phyloP scores from a whole-genome alignment of 176 grass and related monocot genomes.

The Avena insularis region DNA sequence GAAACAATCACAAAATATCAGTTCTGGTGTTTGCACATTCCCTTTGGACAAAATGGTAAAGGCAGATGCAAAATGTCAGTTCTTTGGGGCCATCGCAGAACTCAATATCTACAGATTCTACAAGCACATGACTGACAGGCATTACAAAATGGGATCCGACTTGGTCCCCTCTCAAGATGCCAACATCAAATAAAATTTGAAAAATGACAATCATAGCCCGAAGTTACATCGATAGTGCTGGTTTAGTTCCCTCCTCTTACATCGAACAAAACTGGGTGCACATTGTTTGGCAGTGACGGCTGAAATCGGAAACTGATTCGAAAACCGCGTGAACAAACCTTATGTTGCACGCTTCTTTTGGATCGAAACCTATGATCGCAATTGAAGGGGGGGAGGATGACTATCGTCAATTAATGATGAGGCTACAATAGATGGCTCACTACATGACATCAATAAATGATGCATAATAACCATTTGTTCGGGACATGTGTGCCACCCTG shows the following conservation, averaged over 20 bases:
- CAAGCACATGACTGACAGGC: conserved; percentile 21
- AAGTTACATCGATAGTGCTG: not conserved
- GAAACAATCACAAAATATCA: not conserved
- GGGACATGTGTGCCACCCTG: conserved; percentile 14
- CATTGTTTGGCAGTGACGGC: conserved; percentile 31
- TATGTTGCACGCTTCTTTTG: conserved; percentile 40
- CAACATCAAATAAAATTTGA: not conserved
- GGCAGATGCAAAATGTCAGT: not conserved
- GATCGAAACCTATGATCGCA: conserved; percentile 14
- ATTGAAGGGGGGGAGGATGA: not conserved
- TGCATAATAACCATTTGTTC: conserved; percentile 1
- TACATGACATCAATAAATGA: conserved; percentile 34
- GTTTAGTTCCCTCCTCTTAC: not conserved
- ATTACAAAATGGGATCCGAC: conserved; percentile 24
- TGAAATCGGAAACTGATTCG: conserved; percentile 24
- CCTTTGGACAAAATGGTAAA: conserved; percentile 25
- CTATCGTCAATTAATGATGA: not conserved
- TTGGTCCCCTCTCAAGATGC: not conserved
- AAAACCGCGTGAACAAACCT: conserved; percentile 20
- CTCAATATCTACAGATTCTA: conserved; percentile 26
- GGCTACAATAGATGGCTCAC: conserved; percentile 36
- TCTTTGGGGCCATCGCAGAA: not conserved
- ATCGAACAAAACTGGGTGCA: conserved; percentile 38
- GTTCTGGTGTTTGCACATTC: not conserved
- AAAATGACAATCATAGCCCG: not conserved